A percentile compares a stretch with the other conserved stretches of the same genome.
Evolutionary conservation across 169 alveolate genomes (phyloP).

Genomic region (Babesia bovis): DNA sequence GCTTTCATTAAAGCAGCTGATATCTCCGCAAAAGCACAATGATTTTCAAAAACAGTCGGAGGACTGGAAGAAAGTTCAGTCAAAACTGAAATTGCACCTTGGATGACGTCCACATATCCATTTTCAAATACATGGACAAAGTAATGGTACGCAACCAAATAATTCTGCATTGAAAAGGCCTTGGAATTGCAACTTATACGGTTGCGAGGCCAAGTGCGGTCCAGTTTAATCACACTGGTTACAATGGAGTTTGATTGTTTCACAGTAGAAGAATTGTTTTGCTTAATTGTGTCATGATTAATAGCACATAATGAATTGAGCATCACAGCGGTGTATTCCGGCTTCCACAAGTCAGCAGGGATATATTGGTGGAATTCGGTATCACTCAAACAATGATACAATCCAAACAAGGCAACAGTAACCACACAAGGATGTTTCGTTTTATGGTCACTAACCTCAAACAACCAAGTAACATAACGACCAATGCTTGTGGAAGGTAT

Average conservation of each 20-base stretch:
- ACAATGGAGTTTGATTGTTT: conserved; percentile 29
- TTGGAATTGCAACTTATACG: conserved; percentile 35
- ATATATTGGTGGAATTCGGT: background rate
- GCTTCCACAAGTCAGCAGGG: conserved; percentile 10
- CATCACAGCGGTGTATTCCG: background rate
- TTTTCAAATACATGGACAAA: conserved; percentile 4
- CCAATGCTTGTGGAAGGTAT: conserved; percentile 5
- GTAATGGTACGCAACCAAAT: conserved; percentile 30
- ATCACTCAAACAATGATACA: background rate
- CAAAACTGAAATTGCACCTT: conserved; percentile 5
- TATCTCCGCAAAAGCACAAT: conserved; percentile 37
- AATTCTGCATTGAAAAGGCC: conserved; percentile 46
- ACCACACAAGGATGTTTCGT: conserved; percentile 18
- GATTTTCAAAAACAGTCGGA: conserved; percentile 18
- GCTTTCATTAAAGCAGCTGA: conserved; percentile 26
- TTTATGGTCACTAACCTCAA: conserved; percentile 26
- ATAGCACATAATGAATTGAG: conserved; percentile 19
- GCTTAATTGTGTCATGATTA: conserved; percentile 38
- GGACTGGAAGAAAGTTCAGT: conserved; percentile 16
- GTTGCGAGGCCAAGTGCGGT: conserved; percentile 53
- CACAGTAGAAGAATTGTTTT: conserved; percentile 24
- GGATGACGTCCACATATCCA: conserved; percentile 5
- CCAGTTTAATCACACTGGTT: conserved; percentile 33
- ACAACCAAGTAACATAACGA: conserved; percentile 19
- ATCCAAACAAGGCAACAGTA: conserved; percentile 22